A percentile compares a stretch with the other conserved stretches of the same genome.
These are phyloP conservation scores for Huntiella moniliformis DNA, from an alignment of 2,329 filamentous ascomycete species.

Conservation along the genomic window DNA sequence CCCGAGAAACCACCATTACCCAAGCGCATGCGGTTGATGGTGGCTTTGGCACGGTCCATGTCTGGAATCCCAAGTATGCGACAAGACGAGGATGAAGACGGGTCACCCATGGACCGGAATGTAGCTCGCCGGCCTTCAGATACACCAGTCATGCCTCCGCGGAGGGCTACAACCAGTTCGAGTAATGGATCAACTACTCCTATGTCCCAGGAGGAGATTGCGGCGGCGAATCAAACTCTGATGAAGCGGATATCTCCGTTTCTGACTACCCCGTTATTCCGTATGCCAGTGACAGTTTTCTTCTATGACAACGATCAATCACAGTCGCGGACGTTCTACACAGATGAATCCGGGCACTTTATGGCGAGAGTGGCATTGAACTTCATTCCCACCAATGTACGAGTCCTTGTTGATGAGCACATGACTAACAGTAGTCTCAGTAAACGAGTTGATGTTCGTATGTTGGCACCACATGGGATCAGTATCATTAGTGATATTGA, in stretches of 20 bases:
- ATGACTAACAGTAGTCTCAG: conserved; percentile 47
- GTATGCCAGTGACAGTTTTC: conserved; percentile 71
- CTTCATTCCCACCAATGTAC: conserved; percentile 77
- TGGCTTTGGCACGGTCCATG: conserved; percentile 70
- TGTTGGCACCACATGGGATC: conserved; percentile 63
- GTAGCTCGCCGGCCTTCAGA: background rate
- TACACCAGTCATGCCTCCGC: background rate
- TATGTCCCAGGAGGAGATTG: conserved; percentile 51
- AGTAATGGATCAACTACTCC: background rate
- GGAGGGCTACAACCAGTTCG: background rate
- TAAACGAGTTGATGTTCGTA: conserved; percentile 42
- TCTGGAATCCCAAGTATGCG: conserved; percentile 65
- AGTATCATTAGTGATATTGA: conserved; percentile 96
- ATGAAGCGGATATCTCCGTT: conserved; percentile 81
- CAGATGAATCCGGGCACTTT: conserved; percentile 83
- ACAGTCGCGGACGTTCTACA: conserved; percentile 66
- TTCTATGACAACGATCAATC: conserved; percentile 80
- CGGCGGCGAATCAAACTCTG: conserved; percentile 65
- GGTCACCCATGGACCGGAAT: conserved; percentile 24
- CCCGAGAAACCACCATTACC: conserved; percentile 73
- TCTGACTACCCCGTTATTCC: conserved; percentile 62
- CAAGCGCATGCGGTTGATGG: conserved; percentile 66
- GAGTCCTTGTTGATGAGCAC: conserved; percentile 69
- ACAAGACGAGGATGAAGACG: conserved; percentile 14
- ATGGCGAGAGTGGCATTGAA: conserved; percentile 59